A percentile compares a stretch with the other conserved stretches of the same genome.
Evolutionary conservation across 169 alveolate species (phyloP).

Genomic region (Plasmodium yoelii): DNA sequence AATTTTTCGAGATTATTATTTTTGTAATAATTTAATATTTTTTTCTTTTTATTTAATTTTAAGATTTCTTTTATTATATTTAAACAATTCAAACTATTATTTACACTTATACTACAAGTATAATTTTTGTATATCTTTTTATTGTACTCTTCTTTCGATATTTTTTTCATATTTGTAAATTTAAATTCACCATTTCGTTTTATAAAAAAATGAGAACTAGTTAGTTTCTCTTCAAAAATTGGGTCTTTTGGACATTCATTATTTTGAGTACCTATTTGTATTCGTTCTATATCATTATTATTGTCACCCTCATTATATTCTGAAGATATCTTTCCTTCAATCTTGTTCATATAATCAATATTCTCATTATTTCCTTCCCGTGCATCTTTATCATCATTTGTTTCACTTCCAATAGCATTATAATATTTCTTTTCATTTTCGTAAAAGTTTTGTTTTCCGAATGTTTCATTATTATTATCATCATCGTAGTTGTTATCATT

Average conservation of each 20-base stretch:
- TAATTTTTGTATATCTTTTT: slow-evolving; percentile 63
- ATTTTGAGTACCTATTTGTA: neutral
- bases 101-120: slow-evolving; percentile 63
- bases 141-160: slow-evolving; percentile 29
- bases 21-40: slow-evolving; percentile 21
- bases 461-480: neutral
- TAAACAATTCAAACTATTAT: slow-evolving; percentile 61
- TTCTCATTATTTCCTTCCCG: neutral
- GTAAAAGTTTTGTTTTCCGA: neutral
- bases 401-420: neutral
- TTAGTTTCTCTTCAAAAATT: neutral
- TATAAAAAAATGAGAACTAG: slow-evolving; percentile 26
- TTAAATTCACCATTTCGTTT: slow-evolving; percentile 20
- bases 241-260: neutral
- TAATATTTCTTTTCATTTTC: neutral
- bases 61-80: slow-evolving; percentile 55
- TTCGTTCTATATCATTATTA: neutral
- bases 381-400: neutral
- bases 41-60: slow-evolving; percentile 44
- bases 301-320: neutral
- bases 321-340: neutral
- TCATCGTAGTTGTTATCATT: neutral
- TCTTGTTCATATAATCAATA: neutral
- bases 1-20: slow-evolving; percentile 41
- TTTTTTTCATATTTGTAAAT: slow-evolving; percentile 19